Percentiles rank a stretch among this genome's conserved stretches.
Evolutionary conservation across 179 eudicot genomes (phyloP).

Genomic region (Sideroxylon spinosum): DNA sequence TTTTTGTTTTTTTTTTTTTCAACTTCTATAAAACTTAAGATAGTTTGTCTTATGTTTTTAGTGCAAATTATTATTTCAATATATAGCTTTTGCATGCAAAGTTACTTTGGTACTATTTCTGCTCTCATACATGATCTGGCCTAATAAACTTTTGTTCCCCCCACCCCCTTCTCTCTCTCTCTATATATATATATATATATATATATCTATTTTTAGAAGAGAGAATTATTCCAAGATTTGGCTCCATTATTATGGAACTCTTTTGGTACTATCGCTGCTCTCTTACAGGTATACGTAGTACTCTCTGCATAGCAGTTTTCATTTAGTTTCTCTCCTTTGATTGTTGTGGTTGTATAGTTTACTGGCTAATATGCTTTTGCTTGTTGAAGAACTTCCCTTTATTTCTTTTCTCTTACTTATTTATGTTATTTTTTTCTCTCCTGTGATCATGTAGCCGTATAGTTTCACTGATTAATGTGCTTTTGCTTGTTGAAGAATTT

Average conservation of each 20-base stretch:
- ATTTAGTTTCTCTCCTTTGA: not conserved
- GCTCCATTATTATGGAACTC: conserved; percentile 95
- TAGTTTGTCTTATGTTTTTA: not conserved
- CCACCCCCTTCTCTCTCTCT: not conserved
- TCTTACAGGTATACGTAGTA: conserved; percentile 46
- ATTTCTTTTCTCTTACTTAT: not conserved
- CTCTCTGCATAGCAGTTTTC: not conserved
- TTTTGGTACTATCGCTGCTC: conserved; percentile 87
- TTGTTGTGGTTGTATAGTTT: not conserved
- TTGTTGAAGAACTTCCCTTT: not conserved
- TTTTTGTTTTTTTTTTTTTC: too few species aligned
- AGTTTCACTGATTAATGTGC: too few species aligned
- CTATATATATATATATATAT: too few species aligned
- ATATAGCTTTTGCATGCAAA: not conserved
- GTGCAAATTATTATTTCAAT: not conserved
- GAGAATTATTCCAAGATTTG: conserved; percentile 85
- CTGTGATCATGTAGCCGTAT: too few species aligned
- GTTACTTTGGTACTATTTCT: conserved; percentile 4
- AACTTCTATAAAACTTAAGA: not conserved
- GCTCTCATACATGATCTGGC: not conserved
- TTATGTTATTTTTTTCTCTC: not conserved
- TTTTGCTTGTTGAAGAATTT: too few species aligned
- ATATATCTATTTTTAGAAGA: conserved; percentile 51
- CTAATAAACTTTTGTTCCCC: not conserved
- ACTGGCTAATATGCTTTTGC: not conserved